These are phyloP conservation scores for Venturia carpophila DNA, from an alignment of 2,329 filamentous ascomycete species.

Conservation along the genomic window DNA sequence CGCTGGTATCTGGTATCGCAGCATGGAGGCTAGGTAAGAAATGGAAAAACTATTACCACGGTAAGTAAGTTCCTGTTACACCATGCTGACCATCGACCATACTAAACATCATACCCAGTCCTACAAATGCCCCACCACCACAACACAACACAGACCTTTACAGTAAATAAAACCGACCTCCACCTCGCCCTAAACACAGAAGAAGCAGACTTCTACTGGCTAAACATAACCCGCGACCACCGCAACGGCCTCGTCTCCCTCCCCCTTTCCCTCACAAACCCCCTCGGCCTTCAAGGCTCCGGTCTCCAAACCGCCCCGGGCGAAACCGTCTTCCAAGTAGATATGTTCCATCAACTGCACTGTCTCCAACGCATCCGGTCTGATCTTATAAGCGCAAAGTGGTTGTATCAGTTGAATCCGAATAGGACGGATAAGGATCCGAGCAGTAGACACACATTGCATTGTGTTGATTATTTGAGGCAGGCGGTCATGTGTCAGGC, in stretches of 20 bases:
- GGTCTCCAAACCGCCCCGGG: neutral
- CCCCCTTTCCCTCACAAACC: neutral
- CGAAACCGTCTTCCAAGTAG: conserved; percentile 13
- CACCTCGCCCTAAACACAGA: conserved; percentile 12
- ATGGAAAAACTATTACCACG: neutral
- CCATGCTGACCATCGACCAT: neutral
- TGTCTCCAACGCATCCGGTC: conserved; percentile 13
- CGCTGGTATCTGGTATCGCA: neutral
- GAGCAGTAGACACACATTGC: conserved; percentile 6
- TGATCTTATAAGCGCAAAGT: neutral
- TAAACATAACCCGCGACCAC: conserved; percentile 13
- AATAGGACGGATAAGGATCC: neutral
- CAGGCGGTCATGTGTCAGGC: conserved; percentile 21
- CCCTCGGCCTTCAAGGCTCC: neutral
- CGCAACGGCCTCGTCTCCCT: conserved; percentile 9
- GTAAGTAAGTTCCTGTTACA: neutral
- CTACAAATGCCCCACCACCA: neutral
- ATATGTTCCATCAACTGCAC: conserved; percentile 15
- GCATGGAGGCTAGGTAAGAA: neutral
- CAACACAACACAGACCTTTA: neutral
- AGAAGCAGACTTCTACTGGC: conserved; percentile 13
- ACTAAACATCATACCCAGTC: neutral
- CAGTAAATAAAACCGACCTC: conserved; percentile 6
- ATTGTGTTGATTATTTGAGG: conserved; percentile 22
- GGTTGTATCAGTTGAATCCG: conserved; percentile 5